phyloP scores from a whole-genome alignment of 345 rosid genomes.

The Ceriops decandra region DNA sequence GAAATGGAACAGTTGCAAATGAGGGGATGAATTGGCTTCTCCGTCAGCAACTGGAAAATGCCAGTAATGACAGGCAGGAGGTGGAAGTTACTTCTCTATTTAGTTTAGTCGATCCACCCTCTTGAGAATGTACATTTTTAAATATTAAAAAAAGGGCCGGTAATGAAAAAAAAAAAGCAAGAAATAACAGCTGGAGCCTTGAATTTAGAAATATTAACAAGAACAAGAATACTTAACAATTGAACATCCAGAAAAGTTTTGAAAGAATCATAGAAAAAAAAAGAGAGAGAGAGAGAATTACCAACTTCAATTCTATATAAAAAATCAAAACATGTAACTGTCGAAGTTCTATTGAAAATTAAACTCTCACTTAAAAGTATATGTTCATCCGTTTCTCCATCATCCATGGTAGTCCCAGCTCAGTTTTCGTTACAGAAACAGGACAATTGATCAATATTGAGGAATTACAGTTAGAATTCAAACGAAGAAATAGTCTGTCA shows the following conservation, averaged over 20 bases:
- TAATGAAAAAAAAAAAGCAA: slow-evolving; percentile 4
- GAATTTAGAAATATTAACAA: slow-evolving; percentile 4
- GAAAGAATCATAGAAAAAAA: too few species aligned
- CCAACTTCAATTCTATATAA: background rate
- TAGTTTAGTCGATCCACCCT: slow-evolving; percentile 8
- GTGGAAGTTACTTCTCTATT: slow-evolving; percentile 26
- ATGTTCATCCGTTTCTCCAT: background rate
- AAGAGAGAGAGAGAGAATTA: too few species aligned
- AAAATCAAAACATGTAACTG: background rate
- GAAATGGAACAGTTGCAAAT: slow-evolving; percentile 15
- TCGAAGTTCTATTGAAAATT: background rate
- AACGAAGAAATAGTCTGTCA: slow-evolving; percentile 29
- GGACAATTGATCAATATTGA: slow-evolving; percentile 12
- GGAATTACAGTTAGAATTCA: slow-evolving; percentile 43
- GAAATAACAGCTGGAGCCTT: slow-evolving; percentile 14
- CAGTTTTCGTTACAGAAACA: slow-evolving; percentile 39
- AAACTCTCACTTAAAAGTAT: background rate
- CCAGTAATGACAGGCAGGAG: slow-evolving; percentile 22
- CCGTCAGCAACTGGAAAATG: slow-evolving; percentile 15
- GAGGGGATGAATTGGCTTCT: slow-evolving; percentile 1
- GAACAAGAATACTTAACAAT: background rate
- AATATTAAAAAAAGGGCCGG: slow-evolving; percentile 17
- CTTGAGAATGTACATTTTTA: slow-evolving; percentile 10
- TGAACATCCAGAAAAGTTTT: background rate
- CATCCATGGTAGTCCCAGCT: slow-evolving; percentile 13